A percentile compares a stretch with the other conserved stretches of the same genome.
Conservation (phyloP, 2,329 filamentous ascomycete species). For the Sporothrix brunneoviolacea region DNA sequence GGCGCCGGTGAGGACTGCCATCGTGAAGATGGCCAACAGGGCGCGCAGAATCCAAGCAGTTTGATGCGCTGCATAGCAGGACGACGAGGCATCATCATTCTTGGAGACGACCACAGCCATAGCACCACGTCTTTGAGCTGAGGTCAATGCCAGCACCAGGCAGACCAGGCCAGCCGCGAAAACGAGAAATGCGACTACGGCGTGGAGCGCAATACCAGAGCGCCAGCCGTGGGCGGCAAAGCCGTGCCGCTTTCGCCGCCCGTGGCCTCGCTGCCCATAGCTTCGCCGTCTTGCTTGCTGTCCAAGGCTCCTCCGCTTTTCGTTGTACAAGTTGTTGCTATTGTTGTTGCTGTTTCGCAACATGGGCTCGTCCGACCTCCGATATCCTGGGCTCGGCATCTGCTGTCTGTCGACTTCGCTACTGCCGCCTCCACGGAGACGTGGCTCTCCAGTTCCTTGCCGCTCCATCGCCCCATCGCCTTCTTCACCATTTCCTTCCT, state of each 20-base stretch:
- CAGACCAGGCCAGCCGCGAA: slow-evolving; percentile 32
- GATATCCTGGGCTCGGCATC: not conserved
- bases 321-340: not conserved
- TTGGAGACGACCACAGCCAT: too few relatives aligned
- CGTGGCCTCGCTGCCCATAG: not conserved
- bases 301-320: not conserved
- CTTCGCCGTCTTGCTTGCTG: not conserved
- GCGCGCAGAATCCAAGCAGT: slow-evolving; percentile 38
- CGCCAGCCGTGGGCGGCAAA: slow-evolving; percentile 38
- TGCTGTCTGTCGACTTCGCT: not conserved
- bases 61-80: slow-evolving; percentile 30
- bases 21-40: slow-evolving; percentile 36
- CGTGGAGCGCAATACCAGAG: slow-evolving; percentile 39
- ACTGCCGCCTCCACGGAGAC: not conserved
- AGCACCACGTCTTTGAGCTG: too few relatives aligned
- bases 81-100: too few relatives aligned
- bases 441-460: not conserved
- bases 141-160: slow-evolving; percentile 28
- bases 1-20: slow-evolving; percentile 40
- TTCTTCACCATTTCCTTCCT: too few relatives aligned
- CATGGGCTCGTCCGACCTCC: slow-evolving; percentile 4
- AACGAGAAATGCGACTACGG: slow-evolving; percentile 33
- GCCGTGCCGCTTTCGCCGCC: not conserved
- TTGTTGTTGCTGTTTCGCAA: not conserved
- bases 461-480: too few relatives aligned